A percentile compares a stretch with the other conserved stretches of the same genome.
These are phyloP conservation scores for Macrophomina tecta DNA, from an alignment of 2,329 filamentous ascomycete species.

Conservation along the genomic window DNA sequence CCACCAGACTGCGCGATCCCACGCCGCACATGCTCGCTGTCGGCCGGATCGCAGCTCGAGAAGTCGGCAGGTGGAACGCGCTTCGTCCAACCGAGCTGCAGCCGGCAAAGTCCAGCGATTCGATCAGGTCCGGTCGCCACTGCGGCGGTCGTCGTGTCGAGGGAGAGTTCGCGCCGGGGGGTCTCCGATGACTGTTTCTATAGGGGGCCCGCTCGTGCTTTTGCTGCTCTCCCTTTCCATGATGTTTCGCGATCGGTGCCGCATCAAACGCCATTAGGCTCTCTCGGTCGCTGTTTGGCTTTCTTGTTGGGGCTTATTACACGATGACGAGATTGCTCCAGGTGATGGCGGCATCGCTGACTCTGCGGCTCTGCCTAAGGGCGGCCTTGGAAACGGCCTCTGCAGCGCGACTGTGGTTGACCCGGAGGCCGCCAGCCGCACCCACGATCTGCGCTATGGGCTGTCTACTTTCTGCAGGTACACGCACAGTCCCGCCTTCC, in stretches of 20 bases:
- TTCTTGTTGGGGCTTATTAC: background rate
- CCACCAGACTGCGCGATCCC: conserved; percentile 11
- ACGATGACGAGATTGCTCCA: conserved; percentile 25
- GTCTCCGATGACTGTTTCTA: conserved; percentile 12
- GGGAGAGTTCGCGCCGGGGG: background rate
- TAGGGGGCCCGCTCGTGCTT: background rate
- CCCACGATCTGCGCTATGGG: conserved; percentile 23
- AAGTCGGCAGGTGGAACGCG: conserved; percentile 7
- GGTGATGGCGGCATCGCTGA: conserved; percentile 6
- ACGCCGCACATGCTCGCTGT: conserved; percentile 21
- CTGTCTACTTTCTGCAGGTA: conserved; percentile 19
- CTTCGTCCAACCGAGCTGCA: conserved; percentile 27
- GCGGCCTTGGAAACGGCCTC: conserved; percentile 5
- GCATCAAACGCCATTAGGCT: conserved; percentile 13
- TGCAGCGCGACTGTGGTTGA: background rate
- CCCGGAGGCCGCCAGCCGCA: conserved; percentile 3
- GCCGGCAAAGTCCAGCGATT: conserved; percentile 25
- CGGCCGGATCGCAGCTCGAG: background rate
- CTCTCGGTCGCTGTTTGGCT: background rate
- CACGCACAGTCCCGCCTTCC: conserved; percentile 12
- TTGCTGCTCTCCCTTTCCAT: background rate
- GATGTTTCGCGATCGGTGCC: conserved; percentile 14
- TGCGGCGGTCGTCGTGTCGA: conserved; percentile 4
- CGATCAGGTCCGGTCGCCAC: conserved; percentile 25
- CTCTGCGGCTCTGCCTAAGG: background rate